Percentiles rank a stretch among this genome's conserved stretches.
Conservation (phyloP, 2,329 filamentous ascomycete species). For the Cladophialophora chaetospira region DNA sequence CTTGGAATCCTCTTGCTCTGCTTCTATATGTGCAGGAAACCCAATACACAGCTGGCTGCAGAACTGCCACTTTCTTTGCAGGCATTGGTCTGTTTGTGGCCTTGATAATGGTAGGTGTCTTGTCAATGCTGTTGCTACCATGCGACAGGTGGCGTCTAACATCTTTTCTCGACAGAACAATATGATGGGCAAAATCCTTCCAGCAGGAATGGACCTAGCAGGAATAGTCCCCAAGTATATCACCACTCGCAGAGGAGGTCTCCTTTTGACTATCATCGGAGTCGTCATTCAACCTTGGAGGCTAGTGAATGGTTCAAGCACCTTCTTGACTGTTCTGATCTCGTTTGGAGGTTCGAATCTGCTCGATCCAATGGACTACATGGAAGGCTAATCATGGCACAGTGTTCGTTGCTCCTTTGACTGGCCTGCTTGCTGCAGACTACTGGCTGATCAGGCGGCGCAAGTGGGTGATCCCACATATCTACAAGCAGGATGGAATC, state of each 20-base stretch:
- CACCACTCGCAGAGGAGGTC: conserved; percentile 6
- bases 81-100: conserved; percentile 1
- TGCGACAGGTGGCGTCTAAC: too few species aligned
- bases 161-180: conserved; percentile 1
- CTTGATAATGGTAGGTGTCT: background rate
- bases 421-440: conserved; percentile 5
- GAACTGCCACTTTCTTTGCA: conserved; percentile 11
- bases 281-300: conserved; percentile 11
- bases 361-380: background rate
- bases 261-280: conserved; percentile 5
- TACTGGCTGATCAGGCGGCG: conserved; percentile 13
- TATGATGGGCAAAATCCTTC: conserved; percentile 6
- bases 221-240: conserved; percentile 11
- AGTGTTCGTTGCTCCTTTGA: conserved; percentile 6
- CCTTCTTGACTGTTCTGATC: conserved; percentile 8
- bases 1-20: conserved; percentile 12
- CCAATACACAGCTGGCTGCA: conserved; percentile 5
- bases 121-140: too few species aligned
- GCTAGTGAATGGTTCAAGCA: background rate
- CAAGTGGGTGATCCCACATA: conserved; percentile 4
- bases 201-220: conserved; percentile 12
- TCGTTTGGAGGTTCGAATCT: conserved; percentile 1
- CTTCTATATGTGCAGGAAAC: conserved; percentile 2
- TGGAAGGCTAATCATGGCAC: background rate
- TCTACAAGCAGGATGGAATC: conserved; percentile 8